Evolutionary conservation across 331 rosid genomes (phyloP).

Genomic region (Quercus tomentella): DNA sequence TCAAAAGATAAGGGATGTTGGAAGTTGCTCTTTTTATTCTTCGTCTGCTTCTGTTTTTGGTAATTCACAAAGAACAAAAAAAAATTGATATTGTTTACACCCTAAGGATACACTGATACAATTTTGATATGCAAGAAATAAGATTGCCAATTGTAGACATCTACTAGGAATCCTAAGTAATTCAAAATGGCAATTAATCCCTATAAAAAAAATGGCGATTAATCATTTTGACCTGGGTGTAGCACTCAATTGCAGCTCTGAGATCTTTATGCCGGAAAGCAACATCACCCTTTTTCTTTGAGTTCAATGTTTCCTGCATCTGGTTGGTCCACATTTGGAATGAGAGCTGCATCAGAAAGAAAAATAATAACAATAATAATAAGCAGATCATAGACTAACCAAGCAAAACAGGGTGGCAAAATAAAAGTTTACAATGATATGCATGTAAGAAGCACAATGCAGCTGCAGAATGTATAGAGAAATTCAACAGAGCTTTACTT

Average conservation of each 20-base stretch:
- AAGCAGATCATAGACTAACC: constrained; percentile 12
- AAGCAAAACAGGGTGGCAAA: not conserved
- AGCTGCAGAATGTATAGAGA: not conserved
- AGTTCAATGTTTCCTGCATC: constrained; percentile 82
- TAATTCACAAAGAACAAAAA: not conserved
- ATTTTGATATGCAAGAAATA: not conserved
- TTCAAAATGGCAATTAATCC: not conserved
- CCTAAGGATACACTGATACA: not conserved
- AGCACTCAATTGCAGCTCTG: constrained; percentile 67
- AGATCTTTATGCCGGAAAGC: constrained; percentile 80
- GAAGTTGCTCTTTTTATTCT: not conserved
- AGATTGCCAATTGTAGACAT: constrained; percentile 3
- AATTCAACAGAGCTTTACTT: not conserved
- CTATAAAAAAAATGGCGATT: no score
- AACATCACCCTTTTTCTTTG: constrained; percentile 85
- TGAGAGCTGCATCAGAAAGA: constrained; percentile 59
- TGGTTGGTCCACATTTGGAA: constrained; percentile 98
- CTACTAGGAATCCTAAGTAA: not conserved
- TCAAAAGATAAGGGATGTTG: not conserved
- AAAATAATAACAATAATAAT: constrained; percentile 4
- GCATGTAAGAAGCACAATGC: constrained; percentile 5
- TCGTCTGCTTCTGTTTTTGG: not conserved
- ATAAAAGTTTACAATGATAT: constrained; percentile 1
- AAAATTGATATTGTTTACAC: not conserved
- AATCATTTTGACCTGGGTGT: constrained; percentile 53